These are phyloP conservation scores for Karstenula rhodostoma DNA, from an alignment of 2,329 filamentous ascomycete genomes.

Conservation along the genomic window DNA sequence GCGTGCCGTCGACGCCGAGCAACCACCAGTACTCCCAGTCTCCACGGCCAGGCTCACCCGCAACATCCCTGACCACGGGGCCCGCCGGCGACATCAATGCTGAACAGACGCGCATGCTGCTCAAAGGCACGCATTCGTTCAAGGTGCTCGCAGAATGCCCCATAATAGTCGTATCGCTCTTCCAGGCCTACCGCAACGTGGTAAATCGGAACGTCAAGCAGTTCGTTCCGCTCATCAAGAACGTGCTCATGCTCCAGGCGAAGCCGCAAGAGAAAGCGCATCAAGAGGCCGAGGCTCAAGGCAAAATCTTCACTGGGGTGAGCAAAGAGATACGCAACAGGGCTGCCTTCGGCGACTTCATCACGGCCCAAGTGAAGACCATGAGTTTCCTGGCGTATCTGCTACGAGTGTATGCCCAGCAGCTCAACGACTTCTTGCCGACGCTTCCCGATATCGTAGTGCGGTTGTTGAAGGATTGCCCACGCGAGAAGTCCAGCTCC, in stretches of 20 bases:
- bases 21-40: slow-evolving; percentile 78
- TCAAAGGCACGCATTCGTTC: slow-evolving; percentile 98
- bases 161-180: slow-evolving; percentile 98
- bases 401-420: slow-evolving; percentile 83
- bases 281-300: slow-evolving; percentile 78
- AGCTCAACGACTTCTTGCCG: slow-evolving; percentile 86
- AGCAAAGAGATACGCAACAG: slow-evolving; percentile 93
- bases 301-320: slow-evolving; percentile 88
- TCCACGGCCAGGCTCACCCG: slow-evolving; percentile 87
- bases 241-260: slow-evolving; percentile 85
- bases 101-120: slow-evolving; percentile 79
- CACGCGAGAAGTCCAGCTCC: slow-evolving; percentile 89
- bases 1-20: slow-evolving; percentile 70
- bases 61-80: slow-evolving; percentile 80
- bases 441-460: slow-evolving; percentile 90
- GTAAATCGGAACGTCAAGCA: slow-evolving; percentile 86
- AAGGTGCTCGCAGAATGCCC: slow-evolving; percentile 97
- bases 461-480: slow-evolving; percentile 89
- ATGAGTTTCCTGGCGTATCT: slow-evolving; percentile 99
- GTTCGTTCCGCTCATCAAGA: slow-evolving; percentile 94
- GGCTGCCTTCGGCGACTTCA: slow-evolving; percentile 94
- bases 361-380: slow-evolving; percentile 97
- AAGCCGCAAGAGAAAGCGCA: slow-evolving; percentile 94
- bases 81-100: slow-evolving; percentile 79
- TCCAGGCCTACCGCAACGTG: slow-evolving; percentile 85